Percentiles rank a stretch among this genome's conserved stretches.
These are phyloP conservation scores for Aquilaria malaccensis DNA, from an alignment of 345 rosid genomes.

Conservation along the genomic window DNA sequence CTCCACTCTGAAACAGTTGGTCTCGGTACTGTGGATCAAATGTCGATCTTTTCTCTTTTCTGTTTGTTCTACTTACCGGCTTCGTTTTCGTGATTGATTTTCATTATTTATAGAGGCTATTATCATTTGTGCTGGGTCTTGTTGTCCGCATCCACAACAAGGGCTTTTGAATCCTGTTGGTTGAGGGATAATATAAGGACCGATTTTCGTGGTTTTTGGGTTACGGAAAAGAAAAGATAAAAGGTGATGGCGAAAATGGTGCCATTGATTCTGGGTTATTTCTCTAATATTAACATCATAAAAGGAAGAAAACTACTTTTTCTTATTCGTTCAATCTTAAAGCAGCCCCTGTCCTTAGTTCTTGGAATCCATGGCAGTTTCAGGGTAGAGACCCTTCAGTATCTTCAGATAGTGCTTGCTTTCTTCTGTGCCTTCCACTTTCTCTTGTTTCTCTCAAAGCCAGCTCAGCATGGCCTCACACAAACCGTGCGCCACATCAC, in stretches of 20 bases:
- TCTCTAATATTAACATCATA: constrained; percentile 8
- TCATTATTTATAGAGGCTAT: not conserved
- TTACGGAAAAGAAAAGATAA: not conserved
- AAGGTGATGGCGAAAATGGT: constrained; percentile 3
- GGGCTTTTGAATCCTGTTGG: constrained; percentile 5
- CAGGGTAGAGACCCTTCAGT: constrained; percentile 17
- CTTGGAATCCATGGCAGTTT: constrained; percentile 17
- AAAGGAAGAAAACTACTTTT: constrained; percentile 7
- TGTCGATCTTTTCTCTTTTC: too few relatives aligned
- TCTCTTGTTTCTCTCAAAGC: too few relatives aligned
- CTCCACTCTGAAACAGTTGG: constrained; percentile 52
- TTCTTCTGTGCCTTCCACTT: not conserved
- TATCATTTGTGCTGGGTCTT: not conserved
- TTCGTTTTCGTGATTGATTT: not conserved
- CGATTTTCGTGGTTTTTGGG: not conserved
- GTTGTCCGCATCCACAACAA: constrained; percentile 3
- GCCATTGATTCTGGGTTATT: constrained; percentile 17
- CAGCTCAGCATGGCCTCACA: too few relatives aligned
- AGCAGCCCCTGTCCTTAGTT: constrained; percentile 17
- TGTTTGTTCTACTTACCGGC: too few relatives aligned
- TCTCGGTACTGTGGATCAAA: constrained; percentile 49
- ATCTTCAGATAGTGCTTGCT: not conserved
- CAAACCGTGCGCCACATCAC: too few relatives aligned
- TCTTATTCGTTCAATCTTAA: constrained; percentile 21
- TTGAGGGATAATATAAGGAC: not conserved